A percentile compares a stretch with the other conserved stretches of the same genome.
Conservation (phyloP, 75 land plant genomes). For the Adiantum capillusveneris region DNA sequence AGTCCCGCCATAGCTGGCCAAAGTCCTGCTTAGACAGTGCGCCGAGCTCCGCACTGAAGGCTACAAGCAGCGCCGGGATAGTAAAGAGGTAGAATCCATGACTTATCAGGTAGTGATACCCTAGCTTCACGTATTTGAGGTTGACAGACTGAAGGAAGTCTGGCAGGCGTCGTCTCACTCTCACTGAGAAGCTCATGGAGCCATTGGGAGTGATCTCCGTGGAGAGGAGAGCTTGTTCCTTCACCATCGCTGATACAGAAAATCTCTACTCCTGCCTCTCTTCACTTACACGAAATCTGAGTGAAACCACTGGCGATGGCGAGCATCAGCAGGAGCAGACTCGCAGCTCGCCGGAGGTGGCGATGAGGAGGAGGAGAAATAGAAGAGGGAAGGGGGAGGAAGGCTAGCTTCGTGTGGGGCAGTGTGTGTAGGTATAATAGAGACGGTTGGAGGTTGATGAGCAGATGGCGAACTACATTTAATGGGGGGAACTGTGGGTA, state of each 20-base stretch:
- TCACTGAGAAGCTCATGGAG: constrained; percentile 34
- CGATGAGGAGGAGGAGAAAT: too few species aligned
- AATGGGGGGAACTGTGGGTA: too few species aligned
- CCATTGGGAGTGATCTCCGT: constrained; percentile 43
- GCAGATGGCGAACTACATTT: too few species aligned
- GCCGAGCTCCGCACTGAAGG: constrained; percentile 36
- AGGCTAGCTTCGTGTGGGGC: too few species aligned
- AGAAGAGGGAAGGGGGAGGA: too few species aligned
- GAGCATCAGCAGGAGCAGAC: too few species aligned
- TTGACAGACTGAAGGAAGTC: constrained; percentile 55
- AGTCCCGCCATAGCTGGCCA: constrained; percentile 50
- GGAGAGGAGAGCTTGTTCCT: constrained; percentile 27
- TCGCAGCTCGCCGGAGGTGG: too few species aligned
- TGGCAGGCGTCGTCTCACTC: constrained; percentile 47
- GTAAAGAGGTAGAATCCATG: constrained; percentile 37
- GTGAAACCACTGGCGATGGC: too few species aligned
- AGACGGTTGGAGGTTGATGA: too few species aligned
- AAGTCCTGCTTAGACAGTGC: constrained; percentile 45
- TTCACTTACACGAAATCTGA: too few species aligned
- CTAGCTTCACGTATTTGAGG: constrained; percentile 65
- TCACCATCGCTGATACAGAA: constrained; percentile 29
- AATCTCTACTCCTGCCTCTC: too few species aligned
- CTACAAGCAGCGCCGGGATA: constrained; percentile 21
- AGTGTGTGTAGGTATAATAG: too few species aligned
- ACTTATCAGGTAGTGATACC: constrained; percentile 40